Conservation (phyloP, 495 filamentous ascomycete species). For the Penicillium canariense region DNA sequence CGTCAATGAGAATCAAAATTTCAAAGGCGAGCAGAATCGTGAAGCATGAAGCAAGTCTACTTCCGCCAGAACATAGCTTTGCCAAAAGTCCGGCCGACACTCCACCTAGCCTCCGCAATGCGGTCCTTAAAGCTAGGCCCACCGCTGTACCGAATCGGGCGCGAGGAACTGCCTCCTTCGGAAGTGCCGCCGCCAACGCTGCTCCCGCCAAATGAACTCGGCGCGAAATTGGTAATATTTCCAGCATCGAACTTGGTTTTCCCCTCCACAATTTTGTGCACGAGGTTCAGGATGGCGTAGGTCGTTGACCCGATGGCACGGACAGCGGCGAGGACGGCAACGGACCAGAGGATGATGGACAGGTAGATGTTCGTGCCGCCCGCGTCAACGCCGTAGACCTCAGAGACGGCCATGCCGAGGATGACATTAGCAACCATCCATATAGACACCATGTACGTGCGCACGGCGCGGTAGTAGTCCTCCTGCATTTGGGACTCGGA, state of each 20-base stretch:
- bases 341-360: slow-evolving; percentile 87
- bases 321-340: slow-evolving; percentile 82
- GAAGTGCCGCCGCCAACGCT: slow-evolving; percentile 24
- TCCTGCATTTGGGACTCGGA: slow-evolving; percentile 86
- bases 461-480: slow-evolving; percentile 96
- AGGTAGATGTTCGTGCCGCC: slow-evolving; percentile 88
- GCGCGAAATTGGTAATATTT: slow-evolving; percentile 35
- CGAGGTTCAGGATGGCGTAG: slow-evolving; percentile 75
- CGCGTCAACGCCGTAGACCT: slow-evolving; percentile 67
- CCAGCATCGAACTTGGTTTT: slow-evolving; percentile 61
- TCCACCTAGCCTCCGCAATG: slow-evolving; percentile 38
- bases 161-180: slow-evolving; percentile 20
- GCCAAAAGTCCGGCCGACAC: slow-evolving; percentile 31
- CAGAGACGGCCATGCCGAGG: slow-evolving; percentile 89
- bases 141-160: slow-evolving; percentile 35
- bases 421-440: slow-evolving; percentile 95
- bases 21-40: neutral
- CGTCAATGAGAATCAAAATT: slow-evolving; percentile 2
- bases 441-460: slow-evolving; percentile 96
- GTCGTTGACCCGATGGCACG: slow-evolving; percentile 76
- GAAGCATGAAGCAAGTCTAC: slow-evolving; percentile 17
- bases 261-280: slow-evolving; percentile 85
- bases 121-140: slow-evolving; percentile 37
- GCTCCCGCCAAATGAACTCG: slow-evolving; percentile 24
- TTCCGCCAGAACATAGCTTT: slow-evolving; percentile 50